Evolutionary conservation across 257 asterid genomes (phyloP).

Genomic region (Salvia miltiorrhiza): DNA sequence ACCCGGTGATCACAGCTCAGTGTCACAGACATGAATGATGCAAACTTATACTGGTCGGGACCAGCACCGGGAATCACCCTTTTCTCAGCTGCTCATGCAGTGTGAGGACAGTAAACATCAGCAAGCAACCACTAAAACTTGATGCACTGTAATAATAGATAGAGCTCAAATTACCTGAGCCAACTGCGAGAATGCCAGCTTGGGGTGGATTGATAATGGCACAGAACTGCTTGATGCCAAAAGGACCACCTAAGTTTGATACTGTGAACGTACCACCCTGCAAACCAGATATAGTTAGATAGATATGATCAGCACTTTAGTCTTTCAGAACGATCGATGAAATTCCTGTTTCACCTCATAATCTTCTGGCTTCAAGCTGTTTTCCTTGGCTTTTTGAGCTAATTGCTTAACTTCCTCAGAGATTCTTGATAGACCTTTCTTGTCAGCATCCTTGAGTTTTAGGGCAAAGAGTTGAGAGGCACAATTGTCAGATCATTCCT

Average conservation of each 20-base stretch:
- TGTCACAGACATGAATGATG: constrained; percentile 77
- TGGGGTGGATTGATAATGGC: constrained; percentile 98
- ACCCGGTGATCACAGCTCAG: constrained; percentile 98
- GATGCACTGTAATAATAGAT: not conserved
- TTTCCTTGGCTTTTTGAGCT: constrained; percentile 83
- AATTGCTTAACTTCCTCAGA: constrained; percentile 81
- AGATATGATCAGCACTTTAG: not conserved
- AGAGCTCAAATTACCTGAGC: constrained; percentile 58
- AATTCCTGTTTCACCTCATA: constrained; percentile 57
- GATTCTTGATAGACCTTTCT: constrained; percentile 81
- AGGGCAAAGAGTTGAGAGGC: constrained; percentile 9
- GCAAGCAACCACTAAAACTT: not conserved
- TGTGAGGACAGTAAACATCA: constrained; percentile 7
- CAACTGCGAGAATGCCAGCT: constrained; percentile 91
- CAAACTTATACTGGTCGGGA: constrained; percentile 58
- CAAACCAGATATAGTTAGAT: constrained; percentile 8
- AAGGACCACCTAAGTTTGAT: constrained; percentile 92
- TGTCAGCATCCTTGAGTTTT: constrained; percentile 82
- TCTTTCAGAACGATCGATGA: not conserved
- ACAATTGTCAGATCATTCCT: not conserved
- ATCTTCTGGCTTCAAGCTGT: constrained; percentile 91
- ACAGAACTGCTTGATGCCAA: constrained; percentile 95
- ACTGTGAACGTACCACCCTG: constrained; percentile 99
- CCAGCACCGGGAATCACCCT: constrained; percentile 76
- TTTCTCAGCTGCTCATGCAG: constrained; percentile 71